Percentiles rank a stretch among this genome's conserved stretches.
Evolutionary conservation across 345 rosid species (phyloP).

Genomic region (Pistacia vera): DNA sequence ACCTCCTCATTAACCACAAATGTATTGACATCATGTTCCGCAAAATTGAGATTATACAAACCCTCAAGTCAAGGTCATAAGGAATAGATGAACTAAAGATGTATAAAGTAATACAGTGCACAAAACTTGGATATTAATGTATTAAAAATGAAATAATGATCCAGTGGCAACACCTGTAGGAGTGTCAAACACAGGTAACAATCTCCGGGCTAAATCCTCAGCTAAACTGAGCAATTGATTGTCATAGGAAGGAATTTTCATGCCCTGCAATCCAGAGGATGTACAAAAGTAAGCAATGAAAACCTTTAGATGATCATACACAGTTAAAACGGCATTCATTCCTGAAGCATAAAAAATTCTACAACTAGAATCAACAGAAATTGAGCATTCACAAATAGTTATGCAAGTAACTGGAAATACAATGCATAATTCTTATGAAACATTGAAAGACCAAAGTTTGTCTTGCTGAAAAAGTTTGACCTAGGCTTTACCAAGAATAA

Average conservation of each 20-base stretch:
- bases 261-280: conserved; percentile 59
- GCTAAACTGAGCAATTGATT: conserved; percentile 79
- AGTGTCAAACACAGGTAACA: conserved; percentile 98
- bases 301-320: not conserved
- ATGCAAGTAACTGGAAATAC: no score
- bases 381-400: not conserved
- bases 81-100: not conserved
- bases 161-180: conserved; percentile 67
- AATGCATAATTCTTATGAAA: no score
- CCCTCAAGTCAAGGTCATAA: not conserved
- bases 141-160: conserved; percentile 8
- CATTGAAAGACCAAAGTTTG: not conserved
- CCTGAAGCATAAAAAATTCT: no score
- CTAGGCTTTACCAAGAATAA: conserved; percentile 11
- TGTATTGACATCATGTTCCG: conserved; percentile 2
- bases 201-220: conserved; percentile 79
- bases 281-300: not conserved
- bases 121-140: not conserved
- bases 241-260: conserved; percentile 80
- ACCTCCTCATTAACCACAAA: not conserved
- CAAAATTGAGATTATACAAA: not conserved
- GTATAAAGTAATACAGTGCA: conserved; percentile 1
- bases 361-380: not conserved
- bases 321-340: not conserved
- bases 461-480: not conserved